Evolutionary conservation across 2,329 filamentous ascomycete genomes (phyloP).

Genomic region (Colletotrichum siamense): DNA sequence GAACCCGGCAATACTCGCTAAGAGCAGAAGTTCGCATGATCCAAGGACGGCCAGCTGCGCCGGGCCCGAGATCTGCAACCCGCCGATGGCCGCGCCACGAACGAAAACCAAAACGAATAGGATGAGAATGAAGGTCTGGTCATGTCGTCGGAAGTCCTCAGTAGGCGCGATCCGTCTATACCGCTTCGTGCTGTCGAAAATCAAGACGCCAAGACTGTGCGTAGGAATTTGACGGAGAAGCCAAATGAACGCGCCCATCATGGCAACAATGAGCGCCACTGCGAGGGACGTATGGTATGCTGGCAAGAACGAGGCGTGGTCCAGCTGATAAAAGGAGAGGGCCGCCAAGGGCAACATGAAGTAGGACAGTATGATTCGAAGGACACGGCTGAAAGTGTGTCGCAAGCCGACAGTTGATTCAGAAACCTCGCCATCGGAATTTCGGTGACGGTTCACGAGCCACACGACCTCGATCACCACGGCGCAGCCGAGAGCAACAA

Average conservation of each 20-base stretch:
- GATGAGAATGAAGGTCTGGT: conserved; percentile 60
- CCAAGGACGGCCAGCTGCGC: conserved; percentile 72
- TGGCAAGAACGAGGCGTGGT: conserved; percentile 20
- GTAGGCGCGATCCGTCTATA: conserved; percentile 63
- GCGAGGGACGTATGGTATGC: conserved; percentile 39
- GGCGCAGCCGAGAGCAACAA: conserved; percentile 58
- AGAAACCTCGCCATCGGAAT: conserved; percentile 42
- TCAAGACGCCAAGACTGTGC: conserved; percentile 32
- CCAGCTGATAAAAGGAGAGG: conserved; percentile 74
- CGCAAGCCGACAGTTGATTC: background rate
- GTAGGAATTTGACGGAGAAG: conserved; percentile 28
- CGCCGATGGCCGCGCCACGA: conserved; percentile 71
- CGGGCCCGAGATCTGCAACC: conserved; percentile 60
- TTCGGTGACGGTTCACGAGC: conserved; percentile 40
- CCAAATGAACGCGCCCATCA: conserved; percentile 33
- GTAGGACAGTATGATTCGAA: conserved; percentile 78
- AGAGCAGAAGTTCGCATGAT: conserved; percentile 71
- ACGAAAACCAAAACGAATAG: conserved; percentile 68
- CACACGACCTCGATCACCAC: conserved; percentile 54
- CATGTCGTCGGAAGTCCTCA: conserved; percentile 48
- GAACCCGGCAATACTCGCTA: conserved; percentile 35
- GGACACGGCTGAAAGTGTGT: conserved; percentile 47
- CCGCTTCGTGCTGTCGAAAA: conserved; percentile 64
- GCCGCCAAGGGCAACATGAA: conserved; percentile 76
- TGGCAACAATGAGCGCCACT: conserved; percentile 22